Base-by-base conservation (phyloP, 805 yeast species). In the Yamadazyma olivae region DNA sequence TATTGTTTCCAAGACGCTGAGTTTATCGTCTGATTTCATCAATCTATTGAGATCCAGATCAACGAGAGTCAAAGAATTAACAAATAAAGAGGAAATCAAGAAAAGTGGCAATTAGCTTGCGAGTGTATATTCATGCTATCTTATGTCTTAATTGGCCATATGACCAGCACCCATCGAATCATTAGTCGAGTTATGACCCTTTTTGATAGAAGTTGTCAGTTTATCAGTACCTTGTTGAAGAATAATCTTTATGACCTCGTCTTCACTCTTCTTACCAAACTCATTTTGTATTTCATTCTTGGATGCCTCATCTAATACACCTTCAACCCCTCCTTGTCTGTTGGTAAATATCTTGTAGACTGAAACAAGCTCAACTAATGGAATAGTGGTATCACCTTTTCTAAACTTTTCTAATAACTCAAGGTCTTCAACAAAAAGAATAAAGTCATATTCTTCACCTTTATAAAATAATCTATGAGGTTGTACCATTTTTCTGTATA, bases 221-320 rank as follows among this genome's bases (percentile, higher is more conserved):
- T 77, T 77, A 32, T 74, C 61, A 14, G 65, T 55, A 27, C 95
- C 95, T n/a, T 75, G 62, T 26, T 61, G 62, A 40, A 86, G 51
- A 33, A 88, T 83, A 33, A 59, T 53, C 37, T 72, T 71, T 38
- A 87, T 71, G n/a, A 75, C 70, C 18, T 75, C 81, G 36, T 81
- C 86, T 3, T 57, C 50, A 27, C 62, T 65, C 32, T 70, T 61
- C 17, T 74, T 64, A 19, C 89, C 91, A 46, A 88, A 87, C 51
- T 86, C 93, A 44, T 74, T 74, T 33, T 70, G 71, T 26, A 87
- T 54, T 41, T 80, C 83, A 14, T 67, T 63, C 38, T 76, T 73
- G 6, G 91, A 81, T 2, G 91, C 95, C 49, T 76, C 80, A 34
- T 81, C 85, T 17, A 83, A 54, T 6, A 72, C 70, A 38, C 95